These are phyloP conservation scores for Hortaea werneckii DNA, from an alignment of 2,329 filamentous ascomycete genomes.

Conservation along the genomic window DNA sequence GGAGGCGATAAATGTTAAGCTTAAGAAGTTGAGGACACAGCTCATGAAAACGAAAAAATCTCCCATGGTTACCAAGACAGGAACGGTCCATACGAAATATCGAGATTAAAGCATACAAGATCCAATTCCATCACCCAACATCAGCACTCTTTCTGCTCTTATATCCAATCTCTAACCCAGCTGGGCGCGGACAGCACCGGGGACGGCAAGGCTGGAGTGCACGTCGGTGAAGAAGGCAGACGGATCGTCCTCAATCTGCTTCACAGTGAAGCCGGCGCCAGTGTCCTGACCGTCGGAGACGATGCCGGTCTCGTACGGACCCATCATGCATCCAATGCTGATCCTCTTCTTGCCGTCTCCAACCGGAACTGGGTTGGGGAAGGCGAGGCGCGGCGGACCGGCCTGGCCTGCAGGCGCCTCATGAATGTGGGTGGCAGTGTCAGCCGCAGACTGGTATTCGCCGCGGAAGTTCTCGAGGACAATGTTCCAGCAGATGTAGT, in stretches of 20 bases:
- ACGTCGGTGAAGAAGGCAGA: constrained; percentile 43
- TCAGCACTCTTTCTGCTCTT: too few species aligned
- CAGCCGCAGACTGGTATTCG: constrained; percentile 41
- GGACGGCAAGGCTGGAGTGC: constrained; percentile 40
- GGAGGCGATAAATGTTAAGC: too few species aligned
- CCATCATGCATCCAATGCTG: constrained; percentile 34
- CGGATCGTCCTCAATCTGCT: constrained; percentile 43
- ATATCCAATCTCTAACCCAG: constrained; percentile 16
- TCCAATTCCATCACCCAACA: too few species aligned
- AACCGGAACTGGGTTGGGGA: constrained; percentile 38
- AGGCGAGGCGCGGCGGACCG: constrained; percentile 44
- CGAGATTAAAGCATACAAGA: too few species aligned
- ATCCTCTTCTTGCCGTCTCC: constrained; percentile 25
- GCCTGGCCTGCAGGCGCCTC: constrained; percentile 35
- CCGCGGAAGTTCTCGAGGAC: constrained; percentile 40
- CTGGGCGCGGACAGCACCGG: constrained; percentile 46
- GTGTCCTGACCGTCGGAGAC: constrained; percentile 33
- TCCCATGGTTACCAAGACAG: too few species aligned
- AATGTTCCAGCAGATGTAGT: constrained; percentile 43
- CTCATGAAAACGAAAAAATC: too few species aligned
- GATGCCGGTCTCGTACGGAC: constrained; percentile 37
- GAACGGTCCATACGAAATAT: too few species aligned
- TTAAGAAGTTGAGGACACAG: too few species aligned
- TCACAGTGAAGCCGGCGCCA: constrained; percentile 39
- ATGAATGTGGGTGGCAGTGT: constrained; percentile 48